Evolutionary conservation across 2,329 filamentous ascomycete species (phyloP), one percentile per base, ranked within the genome.

Genomic region (Colletotrichum trifolii): DNA sequence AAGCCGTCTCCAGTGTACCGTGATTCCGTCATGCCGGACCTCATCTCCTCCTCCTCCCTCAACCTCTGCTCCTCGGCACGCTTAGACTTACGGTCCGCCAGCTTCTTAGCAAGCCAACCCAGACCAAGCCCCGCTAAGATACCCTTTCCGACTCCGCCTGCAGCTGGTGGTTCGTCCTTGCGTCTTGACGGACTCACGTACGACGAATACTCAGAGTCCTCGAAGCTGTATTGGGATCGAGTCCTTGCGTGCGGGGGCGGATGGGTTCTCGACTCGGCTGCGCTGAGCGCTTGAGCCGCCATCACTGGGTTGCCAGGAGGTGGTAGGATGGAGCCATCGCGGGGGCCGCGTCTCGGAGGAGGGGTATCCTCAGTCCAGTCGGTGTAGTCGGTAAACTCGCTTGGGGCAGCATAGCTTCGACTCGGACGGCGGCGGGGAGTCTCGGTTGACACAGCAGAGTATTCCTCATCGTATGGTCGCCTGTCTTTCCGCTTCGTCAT

Each of bases 1-100:
- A 85, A 82, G 34, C 89, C 89, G 73, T 94, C 91, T 35, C 87
- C 91, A 2, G 91, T 93, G 67, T 87, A 93, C 70, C 83, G 83
- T 25, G 88, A 87, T n/a, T 85, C 82, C 38, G 84, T 84, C 40
- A 85, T 86, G 6, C 91, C 85, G 25, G 87, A 85, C 57, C 87
- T 84, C 69, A 78, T 70, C 2, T 89, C 82, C 60, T 89, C 86
- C 75, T 87, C 74, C 6, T 82, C 78, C 39, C 73, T 58, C 5
- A 78, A 42, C 8, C 80, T 77, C 43, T 84, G 78, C 36, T 83
- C 82, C 54, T 83, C 84, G 65, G 84, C 84, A 57, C 79, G 78
- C 66, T 72, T 80, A 64, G 79, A 73, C 54, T 79, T 79, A 70
- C 87, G 78, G 75, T 88, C 83, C 69, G 85, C 87, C 74, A 91